Conservation (phyloP, 192 early-diverging fungal species). For the Backusella liffmaniae region DNA sequence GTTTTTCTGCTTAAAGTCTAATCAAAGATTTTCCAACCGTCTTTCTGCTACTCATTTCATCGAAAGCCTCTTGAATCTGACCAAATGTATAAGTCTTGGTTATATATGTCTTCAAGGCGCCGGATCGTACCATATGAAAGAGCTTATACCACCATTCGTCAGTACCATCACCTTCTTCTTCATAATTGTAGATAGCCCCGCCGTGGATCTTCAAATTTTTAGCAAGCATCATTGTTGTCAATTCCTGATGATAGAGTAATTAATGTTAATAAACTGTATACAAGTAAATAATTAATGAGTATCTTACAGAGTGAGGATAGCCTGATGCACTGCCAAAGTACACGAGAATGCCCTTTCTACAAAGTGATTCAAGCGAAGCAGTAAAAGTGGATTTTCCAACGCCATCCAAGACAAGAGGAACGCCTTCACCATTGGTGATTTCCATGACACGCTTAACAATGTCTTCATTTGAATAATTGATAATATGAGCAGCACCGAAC, state of each 20-base stretch:
- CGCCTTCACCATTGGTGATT: slow-evolving; percentile 73
- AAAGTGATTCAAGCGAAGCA: slow-evolving; percentile 59
- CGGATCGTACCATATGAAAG: slow-evolving; percentile 55
- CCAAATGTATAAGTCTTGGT: slow-evolving; percentile 73
- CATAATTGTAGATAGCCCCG: slow-evolving; percentile 50
- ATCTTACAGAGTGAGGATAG: slow-evolving; percentile 64
- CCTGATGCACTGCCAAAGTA: slow-evolving; percentile 92
- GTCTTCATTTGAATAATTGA: slow-evolving; percentile 71
- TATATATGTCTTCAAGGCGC: slow-evolving; percentile 65
- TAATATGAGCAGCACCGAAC: slow-evolving; percentile 70
- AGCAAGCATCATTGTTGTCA: slow-evolving; percentile 12
- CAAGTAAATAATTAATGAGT: not conserved
- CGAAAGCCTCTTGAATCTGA: slow-evolving; percentile 73
- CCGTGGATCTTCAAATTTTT: slow-evolving; percentile 37
- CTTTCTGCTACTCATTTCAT: slow-evolving; percentile 68
- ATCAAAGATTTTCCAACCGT: slow-evolving; percentile 73
- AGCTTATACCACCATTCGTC: slow-evolving; percentile 55
- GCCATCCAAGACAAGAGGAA: slow-evolving; percentile 83
- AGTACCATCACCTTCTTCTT: slow-evolving; percentile 66
- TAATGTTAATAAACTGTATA: not conserved
- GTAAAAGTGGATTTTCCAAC: slow-evolving; percentile 91
- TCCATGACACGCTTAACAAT: slow-evolving; percentile 64
- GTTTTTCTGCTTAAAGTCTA: slow-evolving; percentile 20
- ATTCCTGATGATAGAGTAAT: not conserved
- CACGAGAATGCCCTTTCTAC: slow-evolving; percentile 68